phyloP scores from a whole-genome alignment of 169 alveolate genomes.

The Amoebophrya sp. region DNA sequence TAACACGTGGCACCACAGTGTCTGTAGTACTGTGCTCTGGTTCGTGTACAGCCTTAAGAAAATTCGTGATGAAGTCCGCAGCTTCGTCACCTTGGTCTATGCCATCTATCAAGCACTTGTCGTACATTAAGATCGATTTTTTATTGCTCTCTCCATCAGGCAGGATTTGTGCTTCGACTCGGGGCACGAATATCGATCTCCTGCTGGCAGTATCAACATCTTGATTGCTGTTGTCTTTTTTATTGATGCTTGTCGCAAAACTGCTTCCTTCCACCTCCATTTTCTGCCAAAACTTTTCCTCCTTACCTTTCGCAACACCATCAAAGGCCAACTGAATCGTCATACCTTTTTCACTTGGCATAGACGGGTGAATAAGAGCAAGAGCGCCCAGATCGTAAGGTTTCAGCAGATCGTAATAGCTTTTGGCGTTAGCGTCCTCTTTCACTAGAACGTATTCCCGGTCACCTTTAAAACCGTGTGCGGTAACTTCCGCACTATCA shows the following conservation, averaged over 20 bases:
- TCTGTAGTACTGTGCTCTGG: too few species aligned
- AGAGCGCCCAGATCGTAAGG: conserved; percentile 7
- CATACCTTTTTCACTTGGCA: not conserved
- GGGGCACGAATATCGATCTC: too few species aligned
- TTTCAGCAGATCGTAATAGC: not conserved
- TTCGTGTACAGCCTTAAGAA: too few species aligned
- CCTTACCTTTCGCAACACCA: too few species aligned
- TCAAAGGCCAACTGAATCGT: not conserved
- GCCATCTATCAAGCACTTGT: not conserved
- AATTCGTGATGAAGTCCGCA: not conserved
- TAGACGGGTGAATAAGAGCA: not conserved
- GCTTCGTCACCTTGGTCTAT: not conserved
- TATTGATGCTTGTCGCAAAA: too few species aligned
- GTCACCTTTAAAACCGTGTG: not conserved
- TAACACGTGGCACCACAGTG: too few species aligned
- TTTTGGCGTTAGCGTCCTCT: not conserved
- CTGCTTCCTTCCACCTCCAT: too few species aligned
- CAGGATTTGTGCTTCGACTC: too few species aligned
- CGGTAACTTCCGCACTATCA: not conserved
- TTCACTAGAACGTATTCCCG: not conserved
- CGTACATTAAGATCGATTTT: not conserved
- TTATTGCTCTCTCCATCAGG: not conserved
- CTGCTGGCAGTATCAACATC: too few species aligned
- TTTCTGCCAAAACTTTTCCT: too few species aligned
- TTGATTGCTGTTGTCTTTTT: too few species aligned